Conservation (phyloP, 78 protist genomes). For the Dictyostelium intermedium region DNA sequence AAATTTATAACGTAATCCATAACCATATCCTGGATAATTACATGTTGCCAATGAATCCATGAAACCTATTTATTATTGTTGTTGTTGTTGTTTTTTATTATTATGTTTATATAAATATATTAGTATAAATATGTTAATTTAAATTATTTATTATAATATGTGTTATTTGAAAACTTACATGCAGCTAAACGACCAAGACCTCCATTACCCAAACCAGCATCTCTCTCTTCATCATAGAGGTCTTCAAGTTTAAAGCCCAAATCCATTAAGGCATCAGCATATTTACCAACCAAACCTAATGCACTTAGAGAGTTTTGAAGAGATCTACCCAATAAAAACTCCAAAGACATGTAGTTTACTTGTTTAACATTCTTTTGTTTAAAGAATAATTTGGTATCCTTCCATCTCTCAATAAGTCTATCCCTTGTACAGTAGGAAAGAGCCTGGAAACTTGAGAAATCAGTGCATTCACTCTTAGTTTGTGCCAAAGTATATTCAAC, state of each 20-base stretch:
- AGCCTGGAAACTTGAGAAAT: constrained; percentile 76
- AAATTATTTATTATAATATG: no score
- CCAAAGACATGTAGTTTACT: constrained; percentile 88
- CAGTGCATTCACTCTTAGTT: constrained; percentile 37
- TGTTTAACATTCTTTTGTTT: constrained; percentile 55
- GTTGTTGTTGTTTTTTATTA: no score
- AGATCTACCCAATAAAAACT: constrained; percentile 95
- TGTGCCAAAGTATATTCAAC: constrained; percentile 82
- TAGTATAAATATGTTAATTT: no score
- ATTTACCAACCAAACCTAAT: constrained; percentile 83
- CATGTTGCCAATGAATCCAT: constrained; percentile 96
- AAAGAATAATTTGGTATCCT: constrained; percentile 82
- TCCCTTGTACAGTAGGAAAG: constrained; percentile 75
- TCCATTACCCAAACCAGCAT: constrained; percentile 98
- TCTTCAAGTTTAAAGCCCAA: constrained; percentile 86
- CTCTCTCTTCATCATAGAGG: constrained; percentile 92
- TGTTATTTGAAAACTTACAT: constrained; percentile 47
- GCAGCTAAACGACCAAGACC: constrained; percentile 98
- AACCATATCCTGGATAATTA: constrained; percentile 93
- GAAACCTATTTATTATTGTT: constrained; percentile 46
- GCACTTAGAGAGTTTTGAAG: constrained; percentile 85
- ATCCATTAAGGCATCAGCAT: constrained; percentile 80
- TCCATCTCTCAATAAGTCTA: constrained; percentile 85
- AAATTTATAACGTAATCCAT: constrained; percentile 90
- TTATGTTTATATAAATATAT: no score